These are phyloP conservation scores for Basidiobolus meristosporus DNA, from an alignment of 371 early-diverging fungal species.

Conservation along the genomic window DNA sequence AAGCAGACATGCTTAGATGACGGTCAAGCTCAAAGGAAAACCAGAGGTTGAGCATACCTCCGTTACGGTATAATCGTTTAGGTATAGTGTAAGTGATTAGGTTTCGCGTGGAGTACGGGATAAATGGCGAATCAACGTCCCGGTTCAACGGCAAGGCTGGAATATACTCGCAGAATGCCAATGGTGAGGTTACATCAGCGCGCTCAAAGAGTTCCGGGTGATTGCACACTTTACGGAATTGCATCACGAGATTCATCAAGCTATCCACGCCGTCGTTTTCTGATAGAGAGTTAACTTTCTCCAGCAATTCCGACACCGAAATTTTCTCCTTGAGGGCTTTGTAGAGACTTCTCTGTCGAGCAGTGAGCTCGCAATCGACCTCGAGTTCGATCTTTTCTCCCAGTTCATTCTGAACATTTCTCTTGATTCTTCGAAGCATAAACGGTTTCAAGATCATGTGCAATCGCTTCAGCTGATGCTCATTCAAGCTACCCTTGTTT, in stretches of 20 bases:
- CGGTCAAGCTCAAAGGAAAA: too few species aligned
- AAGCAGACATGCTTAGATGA: not conserved
- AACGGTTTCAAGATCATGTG: slow-evolving; percentile 97
- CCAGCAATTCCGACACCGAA: slow-evolving; percentile 60
- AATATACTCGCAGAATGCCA: slow-evolving; percentile 35
- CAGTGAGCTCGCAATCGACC: slow-evolving; percentile 67
- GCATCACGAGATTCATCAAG: slow-evolving; percentile 92
- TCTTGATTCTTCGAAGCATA: slow-evolving; percentile 95
- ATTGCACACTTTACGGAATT: slow-evolving; percentile 92
- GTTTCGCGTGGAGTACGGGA: slow-evolving; percentile 39
- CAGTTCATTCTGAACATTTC: slow-evolving; percentile 89
- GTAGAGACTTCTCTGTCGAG: slow-evolving; percentile 64
- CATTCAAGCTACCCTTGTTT: slow-evolving; percentile 66
- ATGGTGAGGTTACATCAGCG: slow-evolving; percentile 59
- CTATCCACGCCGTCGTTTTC: slow-evolving; percentile 47
- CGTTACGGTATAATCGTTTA: slow-evolving; percentile 42
- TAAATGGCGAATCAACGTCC: slow-evolving; percentile 27
- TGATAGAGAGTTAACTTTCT: slow-evolving; percentile 40
- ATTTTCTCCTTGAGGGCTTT: slow-evolving; percentile 62
- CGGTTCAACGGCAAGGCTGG: slow-evolving; percentile 37
- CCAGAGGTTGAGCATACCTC: slow-evolving; percentile 27
- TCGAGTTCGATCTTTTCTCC: slow-evolving; percentile 84
- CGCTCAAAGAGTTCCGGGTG: slow-evolving; percentile 97
- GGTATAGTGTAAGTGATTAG: slow-evolving; percentile 40
- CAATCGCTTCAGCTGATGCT: slow-evolving; percentile 75